A percentile compares a stretch with the other conserved stretches of the same genome.
Evolutionary conservation across 768 basidiomycete species (phyloP).

Genomic region (Collybiopsis confluens): DNA sequence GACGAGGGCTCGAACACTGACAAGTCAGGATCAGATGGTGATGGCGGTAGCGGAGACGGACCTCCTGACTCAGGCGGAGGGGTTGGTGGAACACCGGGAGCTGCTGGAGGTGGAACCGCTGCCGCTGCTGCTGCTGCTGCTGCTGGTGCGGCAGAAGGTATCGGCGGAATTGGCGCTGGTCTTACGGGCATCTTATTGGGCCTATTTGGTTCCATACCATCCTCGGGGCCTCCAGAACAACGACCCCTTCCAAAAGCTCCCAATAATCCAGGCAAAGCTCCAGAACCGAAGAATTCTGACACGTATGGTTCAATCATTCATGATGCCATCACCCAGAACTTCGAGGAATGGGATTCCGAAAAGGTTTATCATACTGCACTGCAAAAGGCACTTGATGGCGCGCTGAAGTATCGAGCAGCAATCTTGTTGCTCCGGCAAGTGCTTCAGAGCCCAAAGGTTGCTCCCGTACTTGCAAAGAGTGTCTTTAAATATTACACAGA

Average conservation of each 20-base stretch:
- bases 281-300: not conserved
- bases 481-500: not conserved
- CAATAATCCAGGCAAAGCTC: not conserved
- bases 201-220: not conserved
- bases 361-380: not conserved
- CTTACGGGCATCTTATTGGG: not conserved
- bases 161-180: no score
- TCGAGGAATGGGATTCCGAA: not conserved
- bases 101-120: not conserved
- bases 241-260: no score
- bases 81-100: no score
- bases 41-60: no score
- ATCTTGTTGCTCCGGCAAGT: not conserved
- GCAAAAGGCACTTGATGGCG: not conserved
- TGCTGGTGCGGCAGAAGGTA: no score
- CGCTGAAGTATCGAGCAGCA: not conserved
- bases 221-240: no score
- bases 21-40: not conserved
- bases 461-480: not conserved
- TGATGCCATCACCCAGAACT: not conserved
- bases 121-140: no score
- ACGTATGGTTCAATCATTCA: not conserved
- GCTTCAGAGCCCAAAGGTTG: not conserved
- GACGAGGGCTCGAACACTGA: not conserved
- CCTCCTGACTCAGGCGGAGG: no score